A percentile compares a stretch with the other conserved stretches of the same genome.
Conservation (phyloP, 2,329 filamentous ascomycete genomes). For the Bipolaris cookei region DNA sequence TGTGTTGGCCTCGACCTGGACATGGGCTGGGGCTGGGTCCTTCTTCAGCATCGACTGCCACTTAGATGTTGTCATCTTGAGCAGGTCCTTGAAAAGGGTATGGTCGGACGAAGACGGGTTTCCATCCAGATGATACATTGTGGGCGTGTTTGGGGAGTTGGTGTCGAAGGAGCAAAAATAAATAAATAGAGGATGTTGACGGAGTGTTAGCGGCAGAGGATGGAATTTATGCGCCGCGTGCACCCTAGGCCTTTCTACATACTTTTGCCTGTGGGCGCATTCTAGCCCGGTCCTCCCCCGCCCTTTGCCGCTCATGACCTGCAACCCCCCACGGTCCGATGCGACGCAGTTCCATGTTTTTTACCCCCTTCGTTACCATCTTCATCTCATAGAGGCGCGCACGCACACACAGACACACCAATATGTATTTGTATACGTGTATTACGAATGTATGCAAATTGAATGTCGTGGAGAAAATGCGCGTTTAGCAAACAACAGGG, state of each 20-base stretch:
- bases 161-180: not conserved
- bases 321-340: constrained; percentile 9
- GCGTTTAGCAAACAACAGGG: too few species aligned
- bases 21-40: constrained; percentile 7
- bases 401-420: not conserved
- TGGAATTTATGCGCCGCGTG: not conserved
- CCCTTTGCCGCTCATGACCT: constrained; percentile 10
- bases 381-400: not conserved
- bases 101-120: constrained; percentile 27
- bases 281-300: constrained; percentile 13
- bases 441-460: too few species aligned
- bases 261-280: not conserved
- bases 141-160: not conserved
- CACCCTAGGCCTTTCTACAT: too few species aligned
- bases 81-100: constrained; percentile 29
- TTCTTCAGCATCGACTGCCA: constrained; percentile 27
- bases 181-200: not conserved
- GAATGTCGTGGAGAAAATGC: too few species aligned
- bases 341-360: too few species aligned
- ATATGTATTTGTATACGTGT: too few species aligned
- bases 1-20: constrained; percentile 15
- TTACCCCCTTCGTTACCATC: too few species aligned
- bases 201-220: not conserved
- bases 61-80: constrained; percentile 30
- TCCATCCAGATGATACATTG: constrained; percentile 38